These are phyloP conservation scores for Yamadazyma sp. DNA, from an alignment of 1,139 yeast species.

Conservation along the genomic window DNA sequence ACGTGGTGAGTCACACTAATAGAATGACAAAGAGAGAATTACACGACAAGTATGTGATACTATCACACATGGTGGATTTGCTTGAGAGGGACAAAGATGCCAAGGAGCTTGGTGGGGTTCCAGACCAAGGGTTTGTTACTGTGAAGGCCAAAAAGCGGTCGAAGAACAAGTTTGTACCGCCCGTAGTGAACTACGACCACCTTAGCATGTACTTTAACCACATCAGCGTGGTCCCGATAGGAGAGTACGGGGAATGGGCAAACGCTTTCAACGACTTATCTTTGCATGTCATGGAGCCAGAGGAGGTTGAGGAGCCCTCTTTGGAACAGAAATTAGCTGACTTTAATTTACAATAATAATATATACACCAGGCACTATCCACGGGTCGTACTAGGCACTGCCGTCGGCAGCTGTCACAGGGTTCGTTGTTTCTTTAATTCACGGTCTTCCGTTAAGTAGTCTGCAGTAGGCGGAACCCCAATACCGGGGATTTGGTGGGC, in stretches of 20 bases:
- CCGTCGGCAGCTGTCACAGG: too few species aligned
- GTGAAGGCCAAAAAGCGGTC: constrained; percentile 31
- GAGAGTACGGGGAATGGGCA: constrained; percentile 40
- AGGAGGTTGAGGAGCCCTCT: too few species aligned
- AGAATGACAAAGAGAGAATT: constrained; percentile 44
- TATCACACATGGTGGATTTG: constrained; percentile 42
- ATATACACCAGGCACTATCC: background rate
- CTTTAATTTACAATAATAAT: too few species aligned
- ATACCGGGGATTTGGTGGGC: background rate
- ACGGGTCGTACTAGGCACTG: too few species aligned
- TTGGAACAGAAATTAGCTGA: too few species aligned
- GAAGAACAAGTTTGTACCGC: constrained; percentile 25
- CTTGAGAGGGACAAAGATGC: too few species aligned
- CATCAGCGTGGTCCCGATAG: constrained; percentile 2
- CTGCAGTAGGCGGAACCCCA: background rate
- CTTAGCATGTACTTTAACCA: constrained; percentile 7
- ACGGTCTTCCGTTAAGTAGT: constrained; percentile 10
- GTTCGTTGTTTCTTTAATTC: constrained; percentile 17
- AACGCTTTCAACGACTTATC: constrained; percentile 57
- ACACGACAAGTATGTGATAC: constrained; percentile 36
- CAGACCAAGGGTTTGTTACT: constrained; percentile 29
- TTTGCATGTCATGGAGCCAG: constrained; percentile 27
- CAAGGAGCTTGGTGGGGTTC: constrained; percentile 2
- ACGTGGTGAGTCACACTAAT: constrained; percentile 52
- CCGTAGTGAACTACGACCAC: constrained; percentile 36